Conservation (phyloP, 2,329 filamentous ascomycete genomes). For the Graphilbum fragrans region DNA sequence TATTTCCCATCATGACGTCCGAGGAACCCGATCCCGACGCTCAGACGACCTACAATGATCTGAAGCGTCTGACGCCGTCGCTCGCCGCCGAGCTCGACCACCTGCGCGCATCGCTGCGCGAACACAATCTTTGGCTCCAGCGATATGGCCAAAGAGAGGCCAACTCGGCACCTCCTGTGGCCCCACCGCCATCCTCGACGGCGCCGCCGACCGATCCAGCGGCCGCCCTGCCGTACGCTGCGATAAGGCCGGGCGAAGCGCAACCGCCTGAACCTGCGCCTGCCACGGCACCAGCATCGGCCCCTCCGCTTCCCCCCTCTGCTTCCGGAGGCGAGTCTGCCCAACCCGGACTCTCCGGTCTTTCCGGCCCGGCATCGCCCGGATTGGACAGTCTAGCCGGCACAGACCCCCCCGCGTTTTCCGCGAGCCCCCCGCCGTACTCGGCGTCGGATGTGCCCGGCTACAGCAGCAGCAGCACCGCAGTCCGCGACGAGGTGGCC, state of each 20-base stretch:
- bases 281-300: too few species aligned
- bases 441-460: conserved; percentile 15
- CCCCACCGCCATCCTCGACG: too few species aligned
- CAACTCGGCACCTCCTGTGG: neutral
- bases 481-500: conserved; percentile 14
- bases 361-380: neutral
- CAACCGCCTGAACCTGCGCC: too few species aligned
- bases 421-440: conserved; percentile 12
- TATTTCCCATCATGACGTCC: neutral
- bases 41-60: conserved; percentile 15
- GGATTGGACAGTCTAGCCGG: too few species aligned
- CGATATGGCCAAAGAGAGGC: conserved; percentile 11
- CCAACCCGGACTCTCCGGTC: neutral
- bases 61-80: conserved; percentile 15
- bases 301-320: too few species aligned
- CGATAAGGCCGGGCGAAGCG: too few species aligned
- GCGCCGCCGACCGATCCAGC: conserved; percentile 1
- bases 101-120: conserved; percentile 16
- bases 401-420: neutral
- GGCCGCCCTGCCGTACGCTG: neutral
- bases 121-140: conserved; percentile 19
- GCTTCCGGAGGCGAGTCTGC: too few species aligned
- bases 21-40: neutral
- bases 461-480: conserved; percentile 11
- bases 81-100: conserved; percentile 17